Base-by-base conservation (phyloP, 192 early-diverging fungal genomes). In the Coemansia sp. region DNA sequence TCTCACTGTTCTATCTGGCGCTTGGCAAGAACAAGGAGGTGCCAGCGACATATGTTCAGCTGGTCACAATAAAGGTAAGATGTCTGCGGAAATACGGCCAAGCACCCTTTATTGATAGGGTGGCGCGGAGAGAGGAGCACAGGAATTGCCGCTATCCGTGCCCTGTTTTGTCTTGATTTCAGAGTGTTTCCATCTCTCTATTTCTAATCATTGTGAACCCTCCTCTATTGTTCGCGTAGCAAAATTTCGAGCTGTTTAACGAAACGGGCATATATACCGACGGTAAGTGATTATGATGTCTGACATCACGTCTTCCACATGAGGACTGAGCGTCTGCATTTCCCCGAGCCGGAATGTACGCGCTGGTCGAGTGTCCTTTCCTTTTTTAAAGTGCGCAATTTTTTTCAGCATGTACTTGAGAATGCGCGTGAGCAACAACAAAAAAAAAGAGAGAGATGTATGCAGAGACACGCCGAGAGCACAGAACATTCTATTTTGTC, bases 1-100 rank as follows among this genome's bases (percentile, higher is more conserved):
- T 91, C 27, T 91, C 89, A 23, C 64, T 91, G 47, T 91, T 88
- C 61, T 91, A 87, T 61, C 80, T 91, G 78, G 84, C 84, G 19
- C 63, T 89, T 45, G 89, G 89, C 34, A 89, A 87, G 59, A 89
- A 84, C 62, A 82, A 83, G 52, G 89, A 91, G 64, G 82, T 86
- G 53, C 87, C 89, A 8, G 89, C 89, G 12, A 84, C 84, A 1
- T 89, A 91, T 66, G 89, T 84, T 0, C 89, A 91, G 55, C 73
- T 91, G 43, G 81, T 86, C 0, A 89, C 89, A 5, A 84, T 91
- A 46, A 89, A 89, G 79, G 73, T 76, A 69, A 33, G 47, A 4
- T 10, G 6, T 34, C 27, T 30, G 27, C 27, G 27, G 23, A 11
- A 12, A 48, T 19, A 2, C 11, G n/a, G 19, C 19, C n/a, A 12